A percentile compares a stretch with the other conserved stretches of the same genome.
Conservation (phyloP, 495 filamentous ascomycete species). For the Penicillium riverlandense region DNA sequence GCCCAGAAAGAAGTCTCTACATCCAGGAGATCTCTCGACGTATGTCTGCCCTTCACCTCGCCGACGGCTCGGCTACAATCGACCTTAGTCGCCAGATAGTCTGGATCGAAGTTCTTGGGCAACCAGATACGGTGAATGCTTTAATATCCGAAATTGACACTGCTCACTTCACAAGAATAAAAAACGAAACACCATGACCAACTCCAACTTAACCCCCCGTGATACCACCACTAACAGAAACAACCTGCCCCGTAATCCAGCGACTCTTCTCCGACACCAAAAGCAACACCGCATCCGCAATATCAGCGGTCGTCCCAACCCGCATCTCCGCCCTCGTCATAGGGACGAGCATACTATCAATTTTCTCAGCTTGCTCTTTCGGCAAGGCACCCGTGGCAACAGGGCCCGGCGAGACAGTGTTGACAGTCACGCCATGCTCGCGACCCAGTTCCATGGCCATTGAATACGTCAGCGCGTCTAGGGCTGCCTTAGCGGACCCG, state of each 20-base stretch:
- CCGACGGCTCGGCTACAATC: too few relatives aligned
- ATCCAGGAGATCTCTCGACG: too few relatives aligned
- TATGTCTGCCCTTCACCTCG: too few relatives aligned
- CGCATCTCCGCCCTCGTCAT: conserved; percentile 22
- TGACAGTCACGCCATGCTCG: conserved; percentile 27
- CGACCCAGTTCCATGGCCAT: conserved; percentile 28
- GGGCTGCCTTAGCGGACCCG: conserved; percentile 25
- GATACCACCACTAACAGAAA: conserved; percentile 40
- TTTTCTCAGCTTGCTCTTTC: conserved; percentile 17
- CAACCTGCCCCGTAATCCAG: conserved; percentile 44
- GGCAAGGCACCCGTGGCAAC: conserved; percentile 17
- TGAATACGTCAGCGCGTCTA: conserved; percentile 21
- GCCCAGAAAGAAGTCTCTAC: too few relatives aligned
- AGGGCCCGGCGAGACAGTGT: conserved; percentile 28
- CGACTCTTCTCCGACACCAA: conserved; percentile 39
- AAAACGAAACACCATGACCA: too few relatives aligned
- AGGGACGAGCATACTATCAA: conserved; percentile 7
- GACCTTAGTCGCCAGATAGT: too few relatives aligned
- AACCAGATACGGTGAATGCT: too few relatives aligned
- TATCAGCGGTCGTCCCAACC: conserved; percentile 27
- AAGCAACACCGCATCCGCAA: conserved; percentile 41
- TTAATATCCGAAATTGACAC: too few relatives aligned
- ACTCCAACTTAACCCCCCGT: background rate
- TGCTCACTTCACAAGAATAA: too few relatives aligned
- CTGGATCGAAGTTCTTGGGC: too few relatives aligned